Percentiles rank a stretch among this genome's conserved stretches.
These are phyloP conservation scores for Paraurostyla sp. DNA, from an alignment of 73 alveolate species.

Conservation along the genomic window DNA sequence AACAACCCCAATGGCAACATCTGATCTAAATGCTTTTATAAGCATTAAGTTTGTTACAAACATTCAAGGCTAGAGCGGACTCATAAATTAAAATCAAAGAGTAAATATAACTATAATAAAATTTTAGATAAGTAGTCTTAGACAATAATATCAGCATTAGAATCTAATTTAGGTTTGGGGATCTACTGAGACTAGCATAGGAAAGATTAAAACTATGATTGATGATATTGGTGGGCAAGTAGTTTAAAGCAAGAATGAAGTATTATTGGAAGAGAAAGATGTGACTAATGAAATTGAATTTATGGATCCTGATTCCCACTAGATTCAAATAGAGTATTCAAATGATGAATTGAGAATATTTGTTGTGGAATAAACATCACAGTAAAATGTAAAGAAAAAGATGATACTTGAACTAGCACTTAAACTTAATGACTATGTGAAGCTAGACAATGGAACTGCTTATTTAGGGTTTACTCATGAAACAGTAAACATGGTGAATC, in stretches of 20 bases:
- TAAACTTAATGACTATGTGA: constrained; percentile 52
- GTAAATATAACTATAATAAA: background rate
- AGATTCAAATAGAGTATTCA: constrained; percentile 33
- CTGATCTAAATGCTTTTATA: constrained; percentile 61
- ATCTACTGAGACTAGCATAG: constrained; percentile 35
- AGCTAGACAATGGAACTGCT: constrained; percentile 66
- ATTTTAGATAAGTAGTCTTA: background rate
- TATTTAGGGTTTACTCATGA: constrained; percentile 75
- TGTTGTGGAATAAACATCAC: background rate
- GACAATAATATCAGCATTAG: background rate
- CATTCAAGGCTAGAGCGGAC: constrained; percentile 29
- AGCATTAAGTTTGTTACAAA: constrained; percentile 55
- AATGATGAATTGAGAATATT: constrained; percentile 10
- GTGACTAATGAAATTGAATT: constrained; percentile 59
- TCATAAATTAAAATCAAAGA: background rate
- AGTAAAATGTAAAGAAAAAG: background rate
- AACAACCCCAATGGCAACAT: constrained; percentile 72
- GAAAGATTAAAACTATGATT: constrained; percentile 39
- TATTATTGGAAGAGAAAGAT: constrained; percentile 50
- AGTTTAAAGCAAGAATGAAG: constrained; percentile 45
- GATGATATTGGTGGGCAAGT: constrained; percentile 39
- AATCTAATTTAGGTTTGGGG: constrained; percentile 18
- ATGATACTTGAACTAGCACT: constrained; percentile 22
- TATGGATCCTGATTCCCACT: constrained; percentile 65
- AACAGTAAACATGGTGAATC: constrained; percentile 53